A percentile compares a stretch with the other conserved stretches of the same genome.
Evolutionary conservation across 2,329 filamentous ascomycete genomes (phyloP).

Genomic region (Neonectria neomacrospora): DNA sequence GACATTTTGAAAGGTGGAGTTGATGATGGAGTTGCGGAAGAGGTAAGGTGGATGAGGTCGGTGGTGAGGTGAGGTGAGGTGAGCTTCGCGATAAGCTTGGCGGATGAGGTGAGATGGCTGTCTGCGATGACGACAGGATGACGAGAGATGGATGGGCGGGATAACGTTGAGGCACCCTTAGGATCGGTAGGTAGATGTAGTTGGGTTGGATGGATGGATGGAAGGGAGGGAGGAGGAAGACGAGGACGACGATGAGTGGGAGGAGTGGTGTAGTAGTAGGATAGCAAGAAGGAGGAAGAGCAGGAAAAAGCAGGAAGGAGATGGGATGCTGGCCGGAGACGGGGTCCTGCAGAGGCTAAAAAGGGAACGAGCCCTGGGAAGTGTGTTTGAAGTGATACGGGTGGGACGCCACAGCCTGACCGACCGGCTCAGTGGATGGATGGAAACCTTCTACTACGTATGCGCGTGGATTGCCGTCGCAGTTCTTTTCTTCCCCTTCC

Average conservation of each 20-base stretch:
- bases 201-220: not conserved
- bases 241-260: not conserved
- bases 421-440: slow-evolving; percentile 20
- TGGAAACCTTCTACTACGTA: not conserved
- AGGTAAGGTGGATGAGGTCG: slow-evolving; percentile 10
- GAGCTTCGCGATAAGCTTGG: slow-evolving; percentile 26
- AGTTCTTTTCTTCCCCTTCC: not conserved
- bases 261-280: slow-evolving; percentile 9
- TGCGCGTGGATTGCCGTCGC: slow-evolving; percentile 5
- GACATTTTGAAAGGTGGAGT: slow-evolving; percentile 51
- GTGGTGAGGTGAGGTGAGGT: not conserved
- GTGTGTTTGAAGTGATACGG: slow-evolving; percentile 27
- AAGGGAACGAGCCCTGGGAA: slow-evolving; percentile 30
- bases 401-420: slow-evolving; percentile 41
- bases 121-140: slow-evolving; percentile 25
- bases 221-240: slow-evolving; percentile 8
- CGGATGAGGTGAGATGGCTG: slow-evolving; percentile 21
- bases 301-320: slow-evolving; percentile 18
- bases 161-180: not conserved
- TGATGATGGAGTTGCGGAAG: slow-evolving; percentile 22
- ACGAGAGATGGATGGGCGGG: slow-evolving; percentile 15
- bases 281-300: slow-evolving; percentile 13
- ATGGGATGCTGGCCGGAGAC: slow-evolving; percentile 33
- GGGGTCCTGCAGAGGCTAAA: slow-evolving; percentile 40
- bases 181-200: not conserved